Conservation (phyloP, 805 yeast species). For the Jamesozyma lodderae region DNA sequence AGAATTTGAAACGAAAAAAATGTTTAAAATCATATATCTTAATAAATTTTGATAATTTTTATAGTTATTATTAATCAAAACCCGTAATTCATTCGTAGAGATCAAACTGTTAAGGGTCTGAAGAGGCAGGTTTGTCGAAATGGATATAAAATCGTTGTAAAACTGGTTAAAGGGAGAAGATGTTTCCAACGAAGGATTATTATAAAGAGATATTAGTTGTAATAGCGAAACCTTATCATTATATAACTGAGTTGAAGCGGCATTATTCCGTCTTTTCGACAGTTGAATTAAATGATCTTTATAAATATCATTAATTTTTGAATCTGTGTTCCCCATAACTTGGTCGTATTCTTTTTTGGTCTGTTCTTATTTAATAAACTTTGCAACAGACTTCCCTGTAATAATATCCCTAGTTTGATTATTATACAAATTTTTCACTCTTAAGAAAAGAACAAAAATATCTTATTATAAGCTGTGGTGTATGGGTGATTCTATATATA, state of each 20-base stretch:
- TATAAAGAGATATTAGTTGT: not conserved
- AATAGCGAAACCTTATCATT: not conserved
- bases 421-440: too few relatives aligned
- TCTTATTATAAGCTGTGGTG: too few relatives aligned
- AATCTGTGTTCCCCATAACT: conserved; percentile 80
- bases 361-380: too few relatives aligned
- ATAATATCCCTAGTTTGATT: too few relatives aligned
- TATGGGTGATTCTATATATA: too few relatives aligned
- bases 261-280: too few relatives aligned
- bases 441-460: too few relatives aligned
- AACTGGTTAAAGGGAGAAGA: conserved; percentile 29
- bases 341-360: too few relatives aligned
- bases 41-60: conserved; percentile 32
- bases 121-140: conserved; percentile 11
- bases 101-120: conserved; percentile 36
- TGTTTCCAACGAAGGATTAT: not conserved
- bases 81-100: conserved; percentile 47
- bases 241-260: conserved; percentile 29
- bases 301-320: conserved; percentile 41
- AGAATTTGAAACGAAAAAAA: conserved; percentile 21
- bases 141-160: conserved; percentile 13
- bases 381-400: too few relatives aligned
- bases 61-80: conserved; percentile 8
- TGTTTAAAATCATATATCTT: conserved; percentile 31
- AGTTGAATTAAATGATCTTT: conserved; percentile 41